A percentile compares a stretch with the other conserved stretches of the same genome.
These are phyloP conservation scores for Glebionis coronaria DNA, from an alignment of 129 eudicot species.

Conservation along the genomic window DNA sequence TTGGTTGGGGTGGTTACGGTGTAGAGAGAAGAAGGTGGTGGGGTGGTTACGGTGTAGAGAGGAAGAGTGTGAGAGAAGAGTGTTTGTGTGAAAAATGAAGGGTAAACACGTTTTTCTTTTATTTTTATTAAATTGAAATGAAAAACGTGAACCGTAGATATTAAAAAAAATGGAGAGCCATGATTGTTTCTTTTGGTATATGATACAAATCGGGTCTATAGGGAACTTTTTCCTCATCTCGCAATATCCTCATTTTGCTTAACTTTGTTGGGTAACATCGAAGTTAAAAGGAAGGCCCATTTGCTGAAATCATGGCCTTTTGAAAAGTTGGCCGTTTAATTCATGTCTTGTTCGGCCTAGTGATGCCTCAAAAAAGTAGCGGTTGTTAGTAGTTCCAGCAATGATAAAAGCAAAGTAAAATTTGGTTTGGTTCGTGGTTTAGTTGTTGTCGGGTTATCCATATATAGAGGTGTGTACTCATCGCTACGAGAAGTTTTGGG, in stretches of 20 bases:
- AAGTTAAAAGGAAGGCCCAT: constrained; percentile 92
- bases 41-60: no score
- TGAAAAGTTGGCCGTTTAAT: constrained; percentile 96
- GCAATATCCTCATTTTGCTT: constrained; percentile 90
- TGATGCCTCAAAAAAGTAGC: not conserved
- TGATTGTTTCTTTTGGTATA: no score
- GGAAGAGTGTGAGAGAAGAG: no score
- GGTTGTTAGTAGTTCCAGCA: constrained; percentile 23
- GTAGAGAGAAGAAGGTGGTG: no score
- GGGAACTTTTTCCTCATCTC: no score
- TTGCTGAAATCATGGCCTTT: constrained; percentile 59
- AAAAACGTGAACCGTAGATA: no score
- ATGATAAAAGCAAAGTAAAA: constrained; percentile 43
- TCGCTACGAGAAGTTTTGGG: constrained; percentile 62
- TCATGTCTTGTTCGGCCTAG: constrained; percentile 76
- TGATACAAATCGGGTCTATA: no score
- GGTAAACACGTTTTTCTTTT: no score
- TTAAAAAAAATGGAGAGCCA: no score
- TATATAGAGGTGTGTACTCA: constrained; percentile 77
- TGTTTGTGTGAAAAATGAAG: no score
- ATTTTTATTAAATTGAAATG: no score
- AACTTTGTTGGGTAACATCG: constrained; percentile 98
- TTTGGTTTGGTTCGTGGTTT: constrained; percentile 73
- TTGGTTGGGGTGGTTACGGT: no score
- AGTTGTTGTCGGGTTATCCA: constrained; percentile 80